Conservation (phyloP, 2,329 filamentous ascomycete genomes). For the Sporothrix brunneoviolacea region DNA sequence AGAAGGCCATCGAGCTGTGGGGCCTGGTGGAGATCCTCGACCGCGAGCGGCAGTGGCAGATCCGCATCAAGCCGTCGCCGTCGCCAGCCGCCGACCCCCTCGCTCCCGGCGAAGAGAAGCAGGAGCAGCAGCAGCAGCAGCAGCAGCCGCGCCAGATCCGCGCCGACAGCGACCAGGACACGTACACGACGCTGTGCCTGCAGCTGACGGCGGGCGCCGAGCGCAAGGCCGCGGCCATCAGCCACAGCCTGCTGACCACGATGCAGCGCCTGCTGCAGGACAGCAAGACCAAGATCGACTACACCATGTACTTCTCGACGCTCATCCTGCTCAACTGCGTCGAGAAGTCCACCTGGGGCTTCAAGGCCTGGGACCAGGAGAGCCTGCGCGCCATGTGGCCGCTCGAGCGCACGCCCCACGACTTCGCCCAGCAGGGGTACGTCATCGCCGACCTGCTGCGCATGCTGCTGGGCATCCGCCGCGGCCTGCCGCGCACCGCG, state of each 20-base stretch:
- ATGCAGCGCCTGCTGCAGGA: slow-evolving; percentile 57
- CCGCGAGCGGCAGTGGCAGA: slow-evolving; percentile 55
- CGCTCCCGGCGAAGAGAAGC: not conserved
- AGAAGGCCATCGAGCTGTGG: slow-evolving; percentile 57
- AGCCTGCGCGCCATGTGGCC: slow-evolving; percentile 55
- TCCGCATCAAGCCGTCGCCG: slow-evolving; percentile 39
- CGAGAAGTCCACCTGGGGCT: slow-evolving; percentile 63
- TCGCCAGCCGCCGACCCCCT: too few species aligned
- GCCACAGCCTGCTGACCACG: slow-evolving; percentile 50
- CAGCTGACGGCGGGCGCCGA: slow-evolving; percentile 60
- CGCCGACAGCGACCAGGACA: slow-evolving; percentile 47
- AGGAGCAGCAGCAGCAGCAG: not conserved
- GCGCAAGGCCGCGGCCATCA: slow-evolving; percentile 54
- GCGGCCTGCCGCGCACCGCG: slow-evolving; percentile 49
- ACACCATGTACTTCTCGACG: slow-evolving; percentile 55
- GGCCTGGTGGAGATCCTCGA: slow-evolving; percentile 59
- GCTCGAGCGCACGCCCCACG: slow-evolving; percentile 48
- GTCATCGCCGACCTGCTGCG: slow-evolving; percentile 52
- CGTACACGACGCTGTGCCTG: slow-evolving; percentile 55
- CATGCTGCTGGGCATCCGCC: slow-evolving; percentile 56
- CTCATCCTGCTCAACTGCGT: slow-evolving; percentile 59
- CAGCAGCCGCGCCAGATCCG: slow-evolving; percentile 38
- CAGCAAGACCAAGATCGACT: slow-evolving; percentile 52
- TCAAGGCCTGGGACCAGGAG: slow-evolving; percentile 61
- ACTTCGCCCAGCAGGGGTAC: slow-evolving; percentile 53